Evolutionary conservation across 306 rosid genomes (phyloP).

Genomic region (Myrica gale): DNA sequence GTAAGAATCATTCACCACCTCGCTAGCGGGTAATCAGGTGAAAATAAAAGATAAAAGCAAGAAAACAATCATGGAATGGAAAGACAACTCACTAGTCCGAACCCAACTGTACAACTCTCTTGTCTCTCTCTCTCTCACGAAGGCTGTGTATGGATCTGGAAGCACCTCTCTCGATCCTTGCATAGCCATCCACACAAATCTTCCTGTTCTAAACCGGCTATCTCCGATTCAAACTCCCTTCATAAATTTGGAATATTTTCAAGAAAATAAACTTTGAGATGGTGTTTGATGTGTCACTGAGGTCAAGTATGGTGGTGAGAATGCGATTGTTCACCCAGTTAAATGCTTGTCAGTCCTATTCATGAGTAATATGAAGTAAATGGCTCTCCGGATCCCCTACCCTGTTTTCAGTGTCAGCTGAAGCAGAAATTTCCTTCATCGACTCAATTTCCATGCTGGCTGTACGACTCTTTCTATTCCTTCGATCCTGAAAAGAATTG

Average conservation of each 20-base stretch:
- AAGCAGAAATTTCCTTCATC: slow-evolving; percentile 51
- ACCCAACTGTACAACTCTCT: slow-evolving; percentile 49
- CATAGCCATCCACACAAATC: slow-evolving; percentile 35
- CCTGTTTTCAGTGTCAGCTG: slow-evolving; percentile 45
- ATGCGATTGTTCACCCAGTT: slow-evolving; percentile 30
- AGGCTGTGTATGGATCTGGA: slow-evolving; percentile 28
- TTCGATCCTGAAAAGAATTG: slow-evolving; percentile 66
- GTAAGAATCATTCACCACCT: slow-evolving; percentile 25
- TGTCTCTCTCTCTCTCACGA: slow-evolving; percentile 3
- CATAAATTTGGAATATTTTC: slow-evolving; percentile 29
- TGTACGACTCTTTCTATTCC: slow-evolving; percentile 70
- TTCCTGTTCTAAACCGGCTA: slow-evolving; percentile 36
- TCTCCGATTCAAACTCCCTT: slow-evolving; percentile 38
- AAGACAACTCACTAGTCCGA: slow-evolving; percentile 26
- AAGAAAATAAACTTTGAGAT: slow-evolving; percentile 37
- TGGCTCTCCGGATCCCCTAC: slow-evolving; percentile 40
- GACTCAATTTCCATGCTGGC: slow-evolving; percentile 74
- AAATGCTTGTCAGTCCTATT: slow-evolving; percentile 49
- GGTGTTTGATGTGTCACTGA: slow-evolving; percentile 39
- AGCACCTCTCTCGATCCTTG: slow-evolving; percentile 31
- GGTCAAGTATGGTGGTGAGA: slow-evolving; percentile 25
- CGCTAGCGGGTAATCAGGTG: slow-evolving; percentile 28
- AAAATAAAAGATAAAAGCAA: slow-evolving; percentile 3
- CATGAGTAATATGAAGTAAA: slow-evolving; percentile 41
- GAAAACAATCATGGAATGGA: slow-evolving; percentile 38